Base-by-base conservation (phyloP, 441 rosid genomes). In the Pelargonium myrrhifolium region DNA sequence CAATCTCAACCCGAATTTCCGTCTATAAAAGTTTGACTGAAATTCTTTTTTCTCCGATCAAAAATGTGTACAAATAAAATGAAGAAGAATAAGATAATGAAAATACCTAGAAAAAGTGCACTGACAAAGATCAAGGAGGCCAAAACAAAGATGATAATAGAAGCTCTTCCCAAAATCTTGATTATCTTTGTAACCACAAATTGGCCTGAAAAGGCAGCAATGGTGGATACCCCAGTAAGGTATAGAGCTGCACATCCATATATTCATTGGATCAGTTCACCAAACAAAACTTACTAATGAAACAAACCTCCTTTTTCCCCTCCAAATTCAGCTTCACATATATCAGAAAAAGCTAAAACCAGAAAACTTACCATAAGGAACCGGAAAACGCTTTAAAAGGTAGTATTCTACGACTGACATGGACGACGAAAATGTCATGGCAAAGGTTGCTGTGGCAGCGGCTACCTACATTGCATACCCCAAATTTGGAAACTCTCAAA, bases 321-420 rank as follows among this genome's bases (percentile, higher is more conserved):
- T 26, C 31, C 31, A 26, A 26, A 26, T 26, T 26, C 3, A 4
- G 31, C 31, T 26, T 26, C 31, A 4, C 31, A 26, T 4, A 65
- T 75, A 74, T 72, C 8, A 1, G 8, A 10, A 37, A 7, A 37
- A 37, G 40, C 40, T 7, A 37, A 37, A 37, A 37, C 40, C 40
- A 37, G 40, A 37, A 37, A 37, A 37, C 40, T 0, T 37, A 37
- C 89, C 87, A 26, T 83, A 88, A 15, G 89, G 90, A 65, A 88
- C 82, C 1, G 93, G 93, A 71, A 88, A 88, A 18, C 90, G 87
- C 71, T 84, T 83, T 45, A 88, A 87, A 73, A 88, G 90, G 80
- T 88, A 88, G 71, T 88, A 88, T 72, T 88, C 93, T 6, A 88
- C 75, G 4, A 88, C 93, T 21, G 90, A 88, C 89, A 88, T 88